Percentiles rank a stretch among this genome's conserved stretches.
phyloP scores from a whole-genome alignment of 202 grass and related monocot genomes.

The Thinopyrum obtusiflorum region DNA sequence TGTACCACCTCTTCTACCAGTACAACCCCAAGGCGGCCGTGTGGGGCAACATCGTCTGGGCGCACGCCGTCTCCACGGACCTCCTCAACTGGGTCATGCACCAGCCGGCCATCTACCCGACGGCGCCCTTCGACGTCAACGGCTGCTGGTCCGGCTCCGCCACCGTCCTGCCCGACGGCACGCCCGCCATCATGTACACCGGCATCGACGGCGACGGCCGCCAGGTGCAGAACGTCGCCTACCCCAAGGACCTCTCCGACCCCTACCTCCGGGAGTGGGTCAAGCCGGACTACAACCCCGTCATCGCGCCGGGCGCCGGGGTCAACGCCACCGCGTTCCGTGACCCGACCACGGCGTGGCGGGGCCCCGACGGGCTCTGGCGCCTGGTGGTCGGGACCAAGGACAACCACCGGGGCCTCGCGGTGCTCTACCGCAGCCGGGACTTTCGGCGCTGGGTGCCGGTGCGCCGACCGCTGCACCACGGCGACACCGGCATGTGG shows the following conservation, averaged over 20 bases:
- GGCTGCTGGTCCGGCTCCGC: constrained; percentile 91
- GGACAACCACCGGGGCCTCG: constrained; percentile 43
- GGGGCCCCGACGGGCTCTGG: constrained; percentile 44
- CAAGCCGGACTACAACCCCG: constrained; percentile 85
- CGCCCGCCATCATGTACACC: constrained; percentile 71
- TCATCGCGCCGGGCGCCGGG: constrained; percentile 36
- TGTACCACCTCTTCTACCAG: constrained; percentile 90
- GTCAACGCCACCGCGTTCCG: constrained; percentile 64
- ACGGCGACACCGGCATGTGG: constrained; percentile 69
- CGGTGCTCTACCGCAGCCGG: constrained; percentile 54
- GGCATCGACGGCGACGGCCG: constrained; percentile 37
- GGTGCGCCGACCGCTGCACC: constrained; percentile 41
- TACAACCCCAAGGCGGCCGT: constrained; percentile 67
- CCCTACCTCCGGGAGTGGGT: constrained; percentile 66
- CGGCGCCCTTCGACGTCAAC: constrained; percentile 58
- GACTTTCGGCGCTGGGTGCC: constrained; percentile 66
- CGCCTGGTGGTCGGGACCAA: constrained; percentile 49
- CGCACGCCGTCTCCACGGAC: constrained; percentile 68
- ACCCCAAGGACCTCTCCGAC: constrained; percentile 64
- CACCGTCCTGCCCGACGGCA: constrained; percentile 55
- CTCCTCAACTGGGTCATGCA: constrained; percentile 69
- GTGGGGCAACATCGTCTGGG: constrained; percentile 85
- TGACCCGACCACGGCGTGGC: constrained; percentile 85
- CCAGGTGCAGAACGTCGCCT: constrained; percentile 79
- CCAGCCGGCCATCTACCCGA: constrained; percentile 52